These are phyloP conservation scores for Globisporangium paroecandrum DNA, from an alignment of 352 stramenopile species.

Conservation along the genomic window DNA sequence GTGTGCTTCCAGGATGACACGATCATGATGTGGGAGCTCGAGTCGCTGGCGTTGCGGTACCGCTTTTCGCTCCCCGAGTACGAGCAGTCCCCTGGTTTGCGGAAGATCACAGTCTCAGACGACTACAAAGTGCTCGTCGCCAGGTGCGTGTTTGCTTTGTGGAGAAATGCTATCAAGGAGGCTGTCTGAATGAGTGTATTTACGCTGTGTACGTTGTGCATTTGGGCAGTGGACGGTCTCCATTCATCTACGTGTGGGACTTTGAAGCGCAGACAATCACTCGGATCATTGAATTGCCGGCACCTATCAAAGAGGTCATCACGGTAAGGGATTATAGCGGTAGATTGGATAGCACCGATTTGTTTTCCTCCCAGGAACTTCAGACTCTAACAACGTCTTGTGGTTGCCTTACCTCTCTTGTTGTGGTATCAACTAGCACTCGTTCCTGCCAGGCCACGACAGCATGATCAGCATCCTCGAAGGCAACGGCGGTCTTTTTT, in stretches of 20 bases:
- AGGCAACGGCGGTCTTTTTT: slow-evolving; percentile 65
- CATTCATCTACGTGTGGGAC: slow-evolving; percentile 83
- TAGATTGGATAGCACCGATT: background rate
- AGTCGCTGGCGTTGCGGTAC: slow-evolving; percentile 66
- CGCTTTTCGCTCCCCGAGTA: slow-evolving; percentile 64
- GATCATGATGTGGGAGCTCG: slow-evolving; percentile 87
- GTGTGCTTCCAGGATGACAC: slow-evolving; percentile 82
- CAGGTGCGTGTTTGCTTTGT: slow-evolving; percentile 37
- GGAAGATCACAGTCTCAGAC: slow-evolving; percentile 71
- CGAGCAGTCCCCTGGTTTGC: slow-evolving; percentile 54
- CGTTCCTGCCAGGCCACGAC: slow-evolving; percentile 54
- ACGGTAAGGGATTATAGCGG: slow-evolving; percentile 36
- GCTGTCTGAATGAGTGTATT: background rate
- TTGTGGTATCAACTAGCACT: slow-evolving; percentile 34
- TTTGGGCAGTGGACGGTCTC: slow-evolving; percentile 48
- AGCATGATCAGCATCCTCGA: slow-evolving; percentile 67
- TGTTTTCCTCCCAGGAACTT: too few species aligned
- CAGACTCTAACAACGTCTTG: too few species aligned
- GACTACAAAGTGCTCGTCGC: slow-evolving; percentile 75
- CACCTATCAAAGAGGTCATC: slow-evolving; percentile 60
- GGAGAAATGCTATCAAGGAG: background rate
- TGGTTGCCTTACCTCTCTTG: background rate
- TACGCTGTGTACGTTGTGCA: background rate
- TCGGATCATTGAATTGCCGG: slow-evolving; percentile 81
- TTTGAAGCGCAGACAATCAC: slow-evolving; percentile 83